A percentile compares a stretch with the other conserved stretches of the same genome.
Evolutionary conservation across 192 early-diverging fungal genomes (phyloP).

Genomic region (Coemansia sp.): DNA sequence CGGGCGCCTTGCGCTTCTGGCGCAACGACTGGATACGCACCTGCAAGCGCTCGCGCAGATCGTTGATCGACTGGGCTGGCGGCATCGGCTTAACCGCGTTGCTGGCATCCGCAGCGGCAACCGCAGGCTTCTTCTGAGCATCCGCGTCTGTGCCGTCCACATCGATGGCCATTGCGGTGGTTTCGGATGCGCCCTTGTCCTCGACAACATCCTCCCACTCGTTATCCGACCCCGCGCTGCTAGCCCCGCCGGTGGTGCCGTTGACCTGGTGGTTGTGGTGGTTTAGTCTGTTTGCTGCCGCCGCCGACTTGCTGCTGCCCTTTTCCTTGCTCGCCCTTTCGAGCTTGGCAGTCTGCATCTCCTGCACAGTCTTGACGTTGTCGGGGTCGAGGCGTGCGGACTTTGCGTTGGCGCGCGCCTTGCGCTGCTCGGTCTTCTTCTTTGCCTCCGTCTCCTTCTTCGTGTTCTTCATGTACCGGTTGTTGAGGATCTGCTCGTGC

Average conservation of each 20-base stretch:
- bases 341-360: conserved; percentile 65
- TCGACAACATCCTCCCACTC: conserved; percentile 30
- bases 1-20: conserved; percentile 65
- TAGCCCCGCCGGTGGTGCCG: conserved; percentile 1
- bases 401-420: conserved; percentile 57
- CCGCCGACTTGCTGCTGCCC: conserved; percentile 19
- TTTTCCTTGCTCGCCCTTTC: conserved; percentile 47
- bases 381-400: conserved; percentile 74
- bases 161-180: conserved; percentile 35
- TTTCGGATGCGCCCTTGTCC: conserved; percentile 38
- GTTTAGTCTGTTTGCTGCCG: background rate
- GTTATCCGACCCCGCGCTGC: background rate
- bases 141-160: conserved; percentile 21
- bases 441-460: conserved; percentile 89
- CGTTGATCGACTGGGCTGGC: conserved; percentile 52
- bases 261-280: background rate
- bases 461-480: conserved; percentile 67
- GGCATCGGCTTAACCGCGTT: conserved; percentile 28
- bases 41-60: conserved; percentile 63
- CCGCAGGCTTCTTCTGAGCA: conserved; percentile 3
- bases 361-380: conserved; percentile 69
- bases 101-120: conserved; percentile 1
- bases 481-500: conserved; percentile 57
- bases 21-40: conserved; percentile 63
- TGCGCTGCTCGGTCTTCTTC: conserved; percentile 84